Base-by-base conservation (phyloP, 495 filamentous ascomycete species). In the Gamarada debralockiae region DNA sequence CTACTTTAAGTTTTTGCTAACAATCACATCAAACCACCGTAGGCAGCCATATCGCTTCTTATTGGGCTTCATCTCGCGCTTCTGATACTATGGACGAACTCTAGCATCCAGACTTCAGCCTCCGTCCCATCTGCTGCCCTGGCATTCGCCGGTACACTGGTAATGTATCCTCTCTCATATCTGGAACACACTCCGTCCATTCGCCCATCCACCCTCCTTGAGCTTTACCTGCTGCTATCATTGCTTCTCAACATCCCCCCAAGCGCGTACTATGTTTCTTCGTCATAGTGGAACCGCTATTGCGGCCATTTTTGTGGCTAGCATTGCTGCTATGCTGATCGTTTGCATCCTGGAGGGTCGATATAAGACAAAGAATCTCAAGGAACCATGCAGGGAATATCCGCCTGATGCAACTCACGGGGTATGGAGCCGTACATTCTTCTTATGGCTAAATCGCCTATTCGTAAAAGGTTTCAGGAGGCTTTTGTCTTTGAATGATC, bases 381-480 rank as follows among this genome's bases (percentile, higher is more conserved):
- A 18, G 17, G 27, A 18, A 7, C 38, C 39, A 2, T 59, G 55
- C 36, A 46, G 44, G 15, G 9, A 36, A 13, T 50, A 50, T 40
- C 36, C 50, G 2, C 51, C 51, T 18, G 86, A 90, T 58, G 79
- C 78, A 15, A 82, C 74, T 0, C 73, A 69, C 38, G 75, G 83
- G 0, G 68, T 83, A 13, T 80, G 76, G 50, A 79, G 69, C 52
- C 68, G 69, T 13, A 67, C 62, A 1, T 63, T 81, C 10, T 86
- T 83, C 59, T 77, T 65, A 55, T 87, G 84, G 83, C 64, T 85
- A 40, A 82, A 80, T 54, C 64, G 61, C 13, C 55, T 85, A 3
- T 78, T 87, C 44, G 60, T 58, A 15, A 62, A 40, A 9, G 78
- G 78, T 0, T 78, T 69, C 53, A 57, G 42, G 4, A 68, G 57